Base-by-base conservation (phyloP, 106 monocot genomes). In the Dioscorea dumetorum region DNA sequence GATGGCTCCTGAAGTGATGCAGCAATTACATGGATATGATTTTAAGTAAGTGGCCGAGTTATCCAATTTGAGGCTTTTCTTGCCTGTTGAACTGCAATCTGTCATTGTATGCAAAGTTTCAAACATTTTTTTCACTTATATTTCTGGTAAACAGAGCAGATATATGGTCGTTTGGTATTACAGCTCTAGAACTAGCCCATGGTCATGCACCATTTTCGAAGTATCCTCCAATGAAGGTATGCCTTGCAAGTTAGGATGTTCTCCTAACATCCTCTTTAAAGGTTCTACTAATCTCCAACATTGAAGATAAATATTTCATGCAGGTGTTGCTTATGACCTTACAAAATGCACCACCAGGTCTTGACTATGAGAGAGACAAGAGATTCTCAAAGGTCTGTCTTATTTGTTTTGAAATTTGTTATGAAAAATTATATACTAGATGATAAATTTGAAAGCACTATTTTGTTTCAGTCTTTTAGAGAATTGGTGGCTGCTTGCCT, bases 1-100 rank as follows among this genome's bases (percentile, higher is more conserved):
- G 95, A 97, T 91, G 95, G 95, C 91, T 82, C 95, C 95, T 49
- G 95, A 97, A 86, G 95, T 97, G 56, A 97, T 97, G 95, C 91
- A 91, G 62, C 91, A 97, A 67, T 72, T 89, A 62, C 88, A 91
- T 79, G 91, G 91, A 67, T 97, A 97, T 74, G 95, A 97, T 80
- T 97, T 89, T 50, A 97, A 97, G 95, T 93, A 35, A 76, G 84
- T 85, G 49, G 59, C n/a, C 58, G 48, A 63, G 35, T 61, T 17
- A 31, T 22, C 50, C 9, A 48, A 31, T n/a, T 32, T 78, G 22
- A 60, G 60, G 22, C 24, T 33, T 10, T 1, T 32, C 11, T 22
- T 35, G 5, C 28, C n/a, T 56, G 41, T 70, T 54, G 24, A 49
- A 23, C 50, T 41, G 11, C 16, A 22, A 48, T 14, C 41, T 8